Evolutionary conservation across 345 rosid species (phyloP).

Genomic region (Euphorbia tirucalli): DNA sequence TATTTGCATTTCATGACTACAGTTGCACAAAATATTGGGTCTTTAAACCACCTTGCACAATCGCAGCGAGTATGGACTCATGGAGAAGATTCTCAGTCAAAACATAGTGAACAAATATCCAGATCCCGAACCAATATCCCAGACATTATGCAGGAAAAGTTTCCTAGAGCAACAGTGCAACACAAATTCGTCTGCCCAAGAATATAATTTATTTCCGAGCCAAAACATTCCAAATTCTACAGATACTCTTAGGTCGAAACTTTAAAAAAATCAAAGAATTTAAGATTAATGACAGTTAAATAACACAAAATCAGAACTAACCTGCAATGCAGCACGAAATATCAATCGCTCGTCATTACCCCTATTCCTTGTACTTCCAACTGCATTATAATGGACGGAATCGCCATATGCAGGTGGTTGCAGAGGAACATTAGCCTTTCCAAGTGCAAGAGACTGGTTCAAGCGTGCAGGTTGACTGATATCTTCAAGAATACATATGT

Average conservation of each 20-base stretch:
- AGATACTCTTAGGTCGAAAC: background rate
- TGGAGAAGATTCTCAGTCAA: background rate
- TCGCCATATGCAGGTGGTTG: conserved; percentile 29
- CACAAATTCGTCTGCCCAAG: background rate
- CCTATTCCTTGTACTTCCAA: conserved; percentile 41
- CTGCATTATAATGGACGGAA: conserved; percentile 35
- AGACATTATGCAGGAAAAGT: background rate
- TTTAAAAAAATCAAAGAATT: too few relatives aligned
- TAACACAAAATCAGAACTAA: conserved; percentile 22
- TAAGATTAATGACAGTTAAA: too few relatives aligned
- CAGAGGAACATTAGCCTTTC: conserved; percentile 24
- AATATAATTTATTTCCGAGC: background rate
- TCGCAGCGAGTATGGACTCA: too few relatives aligned
- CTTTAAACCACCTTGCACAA: background rate
- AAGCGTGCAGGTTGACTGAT: conserved; percentile 53
- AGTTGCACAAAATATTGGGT: background rate
- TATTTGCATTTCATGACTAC: background rate
- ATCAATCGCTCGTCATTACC: conserved; percentile 50
- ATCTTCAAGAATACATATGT: conserved; percentile 75
- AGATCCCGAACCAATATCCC: background rate
- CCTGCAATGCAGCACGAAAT: conserved; percentile 78
- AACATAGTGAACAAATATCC: background rate
- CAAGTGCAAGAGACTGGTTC: conserved; percentile 32
- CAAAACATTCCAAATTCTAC: background rate
- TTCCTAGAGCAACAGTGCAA: conserved; percentile 5